Base-by-base conservation (phyloP, 164 flowering plant genomes). In the Litsea cubeba region DNA sequence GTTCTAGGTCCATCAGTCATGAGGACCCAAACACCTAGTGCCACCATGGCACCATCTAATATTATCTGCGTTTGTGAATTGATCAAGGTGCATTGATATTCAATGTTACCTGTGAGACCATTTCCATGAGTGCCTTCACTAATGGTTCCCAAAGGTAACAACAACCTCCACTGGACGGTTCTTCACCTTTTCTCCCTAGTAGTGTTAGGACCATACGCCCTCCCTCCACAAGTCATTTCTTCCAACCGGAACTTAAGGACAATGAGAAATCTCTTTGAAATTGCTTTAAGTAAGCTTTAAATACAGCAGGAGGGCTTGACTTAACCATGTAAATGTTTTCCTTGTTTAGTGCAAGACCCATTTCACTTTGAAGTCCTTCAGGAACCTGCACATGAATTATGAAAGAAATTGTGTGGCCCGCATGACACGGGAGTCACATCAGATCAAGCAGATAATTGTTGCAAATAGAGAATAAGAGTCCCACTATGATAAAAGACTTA, bases 131-230 rank as follows among this genome's bases (percentile, higher is more conserved):
- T 8, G 92, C 80, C 24, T 74, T 80, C 4, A 87, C 65, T 25
- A 93, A 85, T n/a, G 90, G 77, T 74, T 87, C 82, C 96, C 96
- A 20, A 86, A 25, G 66, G 78, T 86, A 78, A 1, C 86, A 64
- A 77, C 81, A 88, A 72, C 88, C 93, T 75, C 90, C 78, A 28
- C 88, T 91, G 35, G 79, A 25, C 26, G 1, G 96, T 68, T 80
- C 71, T 2, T 72, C 68, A n/a, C 82, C 87, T n/a, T 28, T 71
- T 35, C 96, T 82, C 69, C 96, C 98, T 17, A 85, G 65, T n/a
- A 93, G 71, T 60, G 85, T 85, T 20, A 91, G 73, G 69, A 89
- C 91, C 94, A 91, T 89, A 54, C 81, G 68, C 18, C 96, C 98
- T 18, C 18, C 96, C 98, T 18, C 89, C 88, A 0, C 28, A 23